These are phyloP conservation scores for Piromyces finnis DNA, from an alignment of 192 early-diverging fungal genomes.

Conservation along the genomic window DNA sequence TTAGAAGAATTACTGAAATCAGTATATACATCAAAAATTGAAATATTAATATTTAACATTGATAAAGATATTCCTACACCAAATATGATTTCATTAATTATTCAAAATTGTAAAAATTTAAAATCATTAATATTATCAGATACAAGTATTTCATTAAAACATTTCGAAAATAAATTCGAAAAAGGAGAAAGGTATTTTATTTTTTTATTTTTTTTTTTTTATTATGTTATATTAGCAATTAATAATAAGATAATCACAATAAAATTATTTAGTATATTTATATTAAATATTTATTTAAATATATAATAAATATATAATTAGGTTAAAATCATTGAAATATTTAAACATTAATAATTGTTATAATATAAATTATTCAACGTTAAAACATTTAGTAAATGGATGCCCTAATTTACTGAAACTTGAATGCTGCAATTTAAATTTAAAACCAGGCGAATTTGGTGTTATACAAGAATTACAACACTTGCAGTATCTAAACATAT, in stretches of 20 bases:
- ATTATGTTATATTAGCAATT: no score
- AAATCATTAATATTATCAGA: neutral
- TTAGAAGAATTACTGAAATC: neutral
- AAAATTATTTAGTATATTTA: no score
- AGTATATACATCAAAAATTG: neutral
- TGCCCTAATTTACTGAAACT: neutral
- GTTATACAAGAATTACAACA: neutral
- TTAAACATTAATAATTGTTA: neutral
- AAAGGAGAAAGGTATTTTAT: neutral
- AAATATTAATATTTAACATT: neutral
- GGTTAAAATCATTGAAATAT: neutral
- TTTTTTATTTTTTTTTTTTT: neutral
- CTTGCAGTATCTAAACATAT: neutral
- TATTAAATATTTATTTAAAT: no score
- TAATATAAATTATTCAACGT: neutral
- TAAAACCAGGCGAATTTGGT: neutral
- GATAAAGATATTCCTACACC: neutral
- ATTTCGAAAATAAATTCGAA: neutral
- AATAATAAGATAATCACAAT: no score
- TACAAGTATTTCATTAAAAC: neutral
- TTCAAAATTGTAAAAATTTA: neutral
- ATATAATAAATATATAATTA: neutral
- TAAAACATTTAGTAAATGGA: neutral
- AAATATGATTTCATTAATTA: neutral
- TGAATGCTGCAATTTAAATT: neutral